Percentiles rank a stretch among this genome's conserved stretches.
Conservation (phyloP, 352 stramenopile genomes). For the Pythium sukuiense region DNA sequence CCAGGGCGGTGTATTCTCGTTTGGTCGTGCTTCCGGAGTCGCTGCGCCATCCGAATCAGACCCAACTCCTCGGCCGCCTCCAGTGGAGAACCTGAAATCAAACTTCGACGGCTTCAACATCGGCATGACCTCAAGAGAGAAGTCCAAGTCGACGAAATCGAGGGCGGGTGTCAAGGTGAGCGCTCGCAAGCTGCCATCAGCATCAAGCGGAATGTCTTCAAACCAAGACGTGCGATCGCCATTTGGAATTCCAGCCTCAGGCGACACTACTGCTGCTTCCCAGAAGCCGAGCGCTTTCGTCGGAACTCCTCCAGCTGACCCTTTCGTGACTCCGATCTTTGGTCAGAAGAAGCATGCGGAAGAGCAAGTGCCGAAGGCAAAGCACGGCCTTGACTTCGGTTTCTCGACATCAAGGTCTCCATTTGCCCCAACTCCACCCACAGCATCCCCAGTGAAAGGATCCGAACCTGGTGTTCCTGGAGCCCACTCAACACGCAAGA, state of each 20-base stretch:
- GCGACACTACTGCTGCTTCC: neutral
- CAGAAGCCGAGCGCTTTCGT: slow-evolving; percentile 3
- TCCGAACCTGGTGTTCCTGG: neutral
- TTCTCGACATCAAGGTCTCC: neutral
- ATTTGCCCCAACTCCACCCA: neutral
- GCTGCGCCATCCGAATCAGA: slow-evolving; percentile 10
- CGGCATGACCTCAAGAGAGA: slow-evolving; percentile 3
- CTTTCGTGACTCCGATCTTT: slow-evolving; percentile 48
- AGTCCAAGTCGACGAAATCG: neutral
- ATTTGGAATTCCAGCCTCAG: slow-evolving; percentile 2
- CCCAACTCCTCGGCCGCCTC: slow-evolving; percentile 9
- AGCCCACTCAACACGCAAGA: neutral
- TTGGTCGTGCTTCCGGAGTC: neutral
- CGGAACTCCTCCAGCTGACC: slow-evolving; percentile 36
- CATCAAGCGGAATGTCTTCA: neutral
- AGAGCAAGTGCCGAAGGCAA: neutral
- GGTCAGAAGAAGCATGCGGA: slow-evolving; percentile 10
- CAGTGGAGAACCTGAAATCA: slow-evolving; percentile 28
- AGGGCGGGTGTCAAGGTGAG: neutral
- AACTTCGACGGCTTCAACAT: slow-evolving; percentile 35
- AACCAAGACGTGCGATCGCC: slow-evolving; percentile 5
- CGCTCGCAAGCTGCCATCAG: neutral
- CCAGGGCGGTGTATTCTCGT: slow-evolving; percentile 17
- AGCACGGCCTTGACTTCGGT: neutral
- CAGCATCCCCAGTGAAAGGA: neutral